A percentile compares a stretch with the other conserved stretches of the same genome.
phyloP scores from a whole-genome alignment of 371 early-diverging fungal genomes.

The Lichtheimia hyalospora region DNA sequence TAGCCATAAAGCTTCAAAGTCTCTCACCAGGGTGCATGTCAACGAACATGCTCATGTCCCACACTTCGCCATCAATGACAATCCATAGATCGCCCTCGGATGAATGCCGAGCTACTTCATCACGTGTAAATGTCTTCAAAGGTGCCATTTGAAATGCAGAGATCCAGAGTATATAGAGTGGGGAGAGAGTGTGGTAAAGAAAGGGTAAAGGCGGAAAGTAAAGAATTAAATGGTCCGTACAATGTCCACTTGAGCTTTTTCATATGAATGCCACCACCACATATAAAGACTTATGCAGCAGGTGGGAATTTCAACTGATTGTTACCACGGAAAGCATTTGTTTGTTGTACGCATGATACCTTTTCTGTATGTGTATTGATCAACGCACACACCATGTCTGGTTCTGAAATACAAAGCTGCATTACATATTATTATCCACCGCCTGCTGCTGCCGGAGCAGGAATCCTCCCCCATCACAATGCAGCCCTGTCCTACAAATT shows the following conservation, averaged over 20 bases:
- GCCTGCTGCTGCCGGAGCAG: too few relatives aligned
- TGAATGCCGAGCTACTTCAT: slow-evolving; percentile 76
- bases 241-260: background rate
- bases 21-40: slow-evolving; percentile 30
- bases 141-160: slow-evolving; percentile 6
- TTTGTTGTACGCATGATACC: background rate
- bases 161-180: too few relatives aligned
- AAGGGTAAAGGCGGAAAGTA: background rate
- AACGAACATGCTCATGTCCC: slow-evolving; percentile 85
- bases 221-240: background rate
- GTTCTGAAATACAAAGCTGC: too few relatives aligned
- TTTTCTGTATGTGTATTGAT: background rate
- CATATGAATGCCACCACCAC: background rate
- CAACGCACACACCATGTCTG: background rate
- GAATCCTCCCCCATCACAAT: too few relatives aligned
- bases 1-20: background rate
- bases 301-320: slow-evolving; percentile 4
- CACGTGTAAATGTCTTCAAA: slow-evolving; percentile 47
- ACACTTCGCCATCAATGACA: slow-evolving; percentile 77
- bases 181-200: background rate
- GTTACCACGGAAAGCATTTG: background rate
- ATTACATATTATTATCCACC: too few relatives aligned
- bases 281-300: background rate
- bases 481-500: too few relatives aligned
- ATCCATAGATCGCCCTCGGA: slow-evolving; percentile 86